A percentile compares a stretch with the other conserved stretches of the same genome.
These are phyloP conservation scores for Mycocentrospora acerina DNA, from an alignment of 2,329 filamentous ascomycete genomes.

Conservation along the genomic window DNA sequence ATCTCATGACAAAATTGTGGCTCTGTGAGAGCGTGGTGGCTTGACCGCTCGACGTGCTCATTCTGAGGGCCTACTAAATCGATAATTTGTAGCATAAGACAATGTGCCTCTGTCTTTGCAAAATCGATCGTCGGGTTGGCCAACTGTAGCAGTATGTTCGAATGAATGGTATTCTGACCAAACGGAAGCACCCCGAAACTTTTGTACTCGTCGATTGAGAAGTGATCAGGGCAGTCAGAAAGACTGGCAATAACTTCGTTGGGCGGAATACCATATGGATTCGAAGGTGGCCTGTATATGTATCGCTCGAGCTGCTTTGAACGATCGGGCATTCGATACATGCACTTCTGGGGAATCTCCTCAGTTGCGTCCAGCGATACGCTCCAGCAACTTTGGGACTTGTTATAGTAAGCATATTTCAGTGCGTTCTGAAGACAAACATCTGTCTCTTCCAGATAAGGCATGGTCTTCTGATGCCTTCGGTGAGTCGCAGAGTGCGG, in stretches of 20 bases:
- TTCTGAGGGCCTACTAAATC: constrained; percentile 50
- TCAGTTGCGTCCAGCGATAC: constrained; percentile 8
- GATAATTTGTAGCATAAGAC: constrained; percentile 53
- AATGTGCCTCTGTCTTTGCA: constrained; percentile 50
- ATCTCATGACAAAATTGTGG: constrained; percentile 31
- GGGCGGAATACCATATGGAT: constrained; percentile 33
- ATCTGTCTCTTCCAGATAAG: constrained; percentile 26
- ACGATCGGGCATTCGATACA: constrained; percentile 41
- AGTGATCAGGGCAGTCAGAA: constrained; percentile 47
- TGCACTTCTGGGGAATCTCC: constrained; percentile 37
- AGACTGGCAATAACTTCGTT: constrained; percentile 53
- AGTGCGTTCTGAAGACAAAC: constrained; percentile 53
- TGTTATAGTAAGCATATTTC: constrained; percentile 38
- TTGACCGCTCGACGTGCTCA: constrained; percentile 23
- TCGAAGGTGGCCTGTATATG: constrained; percentile 35
- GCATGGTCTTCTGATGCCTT: constrained; percentile 20
- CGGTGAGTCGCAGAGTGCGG: constrained; percentile 43
- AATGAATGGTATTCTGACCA: constrained; percentile 56
- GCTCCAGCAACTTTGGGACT: constrained; percentile 15
- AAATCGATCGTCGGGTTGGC: constrained; percentile 52
- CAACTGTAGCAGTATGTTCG: constrained; percentile 58
- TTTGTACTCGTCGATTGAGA: constrained; percentile 59
- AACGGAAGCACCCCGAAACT: constrained; percentile 51
- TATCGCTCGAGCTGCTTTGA: constrained; percentile 45
- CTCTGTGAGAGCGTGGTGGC: constrained; percentile 43